Conservation (phyloP, 2,329 filamentous ascomycete species). For the Didymella pomorum region DNA sequence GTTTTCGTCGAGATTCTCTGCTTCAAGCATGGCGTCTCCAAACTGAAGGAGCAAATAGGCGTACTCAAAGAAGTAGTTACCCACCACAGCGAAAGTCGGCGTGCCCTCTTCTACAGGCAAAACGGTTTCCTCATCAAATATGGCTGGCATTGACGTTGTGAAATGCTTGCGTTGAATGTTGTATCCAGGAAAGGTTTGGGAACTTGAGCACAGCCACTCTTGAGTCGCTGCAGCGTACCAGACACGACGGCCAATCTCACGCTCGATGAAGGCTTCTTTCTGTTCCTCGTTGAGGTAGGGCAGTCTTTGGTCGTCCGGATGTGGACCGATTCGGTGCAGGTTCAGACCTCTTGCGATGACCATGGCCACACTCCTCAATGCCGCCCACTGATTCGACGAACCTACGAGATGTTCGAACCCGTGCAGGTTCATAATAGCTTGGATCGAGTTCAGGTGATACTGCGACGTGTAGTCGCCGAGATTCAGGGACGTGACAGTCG, state of each 20-base stretch:
- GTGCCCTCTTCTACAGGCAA: conserved; percentile 27
- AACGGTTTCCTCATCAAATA: conserved; percentile 51
- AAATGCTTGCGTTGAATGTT: conserved; percentile 46
- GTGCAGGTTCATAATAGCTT: conserved; percentile 59
- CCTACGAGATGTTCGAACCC: conserved; percentile 60
- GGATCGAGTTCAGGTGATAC: conserved; percentile 49
- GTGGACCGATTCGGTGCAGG: conserved; percentile 49
- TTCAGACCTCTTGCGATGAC: conserved; percentile 59
- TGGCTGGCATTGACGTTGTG: conserved; percentile 44
- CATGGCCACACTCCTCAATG: conserved; percentile 56
- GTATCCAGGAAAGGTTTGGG: conserved; percentile 51
- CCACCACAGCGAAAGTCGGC: conserved; percentile 44
- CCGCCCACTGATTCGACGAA: conserved; percentile 57
- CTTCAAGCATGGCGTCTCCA: conserved; percentile 49
- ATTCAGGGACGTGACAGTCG: conserved; percentile 56
- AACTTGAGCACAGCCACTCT: conserved; percentile 55
- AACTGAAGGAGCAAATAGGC: conserved; percentile 50
- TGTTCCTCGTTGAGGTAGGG: conserved; percentile 29
- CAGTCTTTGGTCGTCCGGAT: conserved; percentile 38
- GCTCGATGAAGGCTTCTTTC: conserved; percentile 39
- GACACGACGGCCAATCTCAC: conserved; percentile 52
- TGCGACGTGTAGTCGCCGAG: conserved; percentile 57
- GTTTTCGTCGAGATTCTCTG: conserved; percentile 43
- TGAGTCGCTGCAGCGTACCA: conserved; percentile 53
- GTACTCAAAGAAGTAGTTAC: conserved; percentile 47